Evolutionary conservation across 768 basidiomycete genomes (phyloP).

Genomic region (Gloeostereum incarnatum): DNA sequence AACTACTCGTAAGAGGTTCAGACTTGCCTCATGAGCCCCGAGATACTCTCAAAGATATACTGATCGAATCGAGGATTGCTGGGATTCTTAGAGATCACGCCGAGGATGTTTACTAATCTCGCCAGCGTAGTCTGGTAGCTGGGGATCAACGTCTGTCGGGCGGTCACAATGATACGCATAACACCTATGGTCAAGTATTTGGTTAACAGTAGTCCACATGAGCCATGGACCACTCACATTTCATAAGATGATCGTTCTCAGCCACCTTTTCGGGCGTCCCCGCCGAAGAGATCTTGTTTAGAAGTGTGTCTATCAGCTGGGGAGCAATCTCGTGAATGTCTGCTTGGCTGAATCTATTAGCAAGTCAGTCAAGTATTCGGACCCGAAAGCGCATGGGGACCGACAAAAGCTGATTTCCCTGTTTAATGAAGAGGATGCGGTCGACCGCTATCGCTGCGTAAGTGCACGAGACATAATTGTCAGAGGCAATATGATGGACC

Average conservation of each 20-base stretch:
- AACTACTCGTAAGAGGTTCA: background rate
- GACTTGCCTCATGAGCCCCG: conserved; percentile 77
- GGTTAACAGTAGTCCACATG: conserved; percentile 1
- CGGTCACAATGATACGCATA: conserved; percentile 90
- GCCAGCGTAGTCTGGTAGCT: conserved; percentile 54
- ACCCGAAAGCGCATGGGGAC: conserved; percentile 16
- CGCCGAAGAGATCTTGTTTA: conserved; percentile 72
- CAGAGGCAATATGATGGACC: conserved; percentile 69
- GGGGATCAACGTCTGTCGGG: conserved; percentile 67
- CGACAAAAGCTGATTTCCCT: conserved; percentile 64
- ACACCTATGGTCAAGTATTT: conserved; percentile 43
- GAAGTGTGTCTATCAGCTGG: conserved; percentile 58
- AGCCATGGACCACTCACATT: conserved; percentile 50
- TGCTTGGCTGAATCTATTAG: conserved; percentile 68
- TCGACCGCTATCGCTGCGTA: conserved; percentile 99
- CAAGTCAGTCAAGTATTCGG: conserved; percentile 1
- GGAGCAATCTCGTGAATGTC: conserved; percentile 84
- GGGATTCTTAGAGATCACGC: conserved; percentile 88
- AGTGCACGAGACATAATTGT: conserved; percentile 88
- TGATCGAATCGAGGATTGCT: conserved; percentile 98
- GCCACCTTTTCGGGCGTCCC: conserved; percentile 86
- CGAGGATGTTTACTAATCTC: conserved; percentile 76
- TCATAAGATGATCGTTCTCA: conserved; percentile 97
- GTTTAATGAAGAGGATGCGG: conserved; percentile 85
- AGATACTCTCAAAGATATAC: conserved; percentile 92